Evolutionary conservation across 2,329 filamentous ascomycete genomes (phyloP).

Genomic region (Zelopaecilomyces penicillatus): DNA sequence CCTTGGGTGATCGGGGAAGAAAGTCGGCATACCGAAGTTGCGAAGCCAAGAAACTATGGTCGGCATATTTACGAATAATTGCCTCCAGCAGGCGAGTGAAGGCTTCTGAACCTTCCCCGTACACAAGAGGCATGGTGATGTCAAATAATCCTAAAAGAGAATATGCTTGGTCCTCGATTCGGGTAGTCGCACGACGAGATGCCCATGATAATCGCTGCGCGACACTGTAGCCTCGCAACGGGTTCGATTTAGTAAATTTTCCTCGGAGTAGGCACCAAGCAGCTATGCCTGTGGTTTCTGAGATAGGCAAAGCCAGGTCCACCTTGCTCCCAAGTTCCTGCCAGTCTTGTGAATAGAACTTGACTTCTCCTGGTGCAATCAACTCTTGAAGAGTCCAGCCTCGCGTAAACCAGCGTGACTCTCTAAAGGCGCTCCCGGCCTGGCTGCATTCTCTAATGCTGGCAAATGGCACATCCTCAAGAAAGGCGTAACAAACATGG

Average conservation of each 20-base stretch:
- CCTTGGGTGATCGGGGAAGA: slow-evolving; percentile 2
- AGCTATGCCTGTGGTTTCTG: slow-evolving; percentile 5
- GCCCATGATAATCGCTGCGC: slow-evolving; percentile 21
- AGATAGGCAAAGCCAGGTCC: slow-evolving; percentile 1
- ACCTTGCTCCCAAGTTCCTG: background rate
- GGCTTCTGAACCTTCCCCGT: slow-evolving; percentile 11
- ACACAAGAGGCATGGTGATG: slow-evolving; percentile 13
- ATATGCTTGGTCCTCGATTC: slow-evolving; percentile 14
- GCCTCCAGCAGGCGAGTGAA: slow-evolving; percentile 2
- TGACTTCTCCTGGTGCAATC: slow-evolving; percentile 9
- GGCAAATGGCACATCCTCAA: background rate
- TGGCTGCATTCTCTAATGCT: background rate
- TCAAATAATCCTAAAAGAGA: slow-evolving; percentile 12
- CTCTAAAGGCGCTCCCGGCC: background rate
- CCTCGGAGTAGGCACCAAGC: slow-evolving; percentile 1
- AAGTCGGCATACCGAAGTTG: slow-evolving; percentile 4
- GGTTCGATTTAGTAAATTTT: slow-evolving; percentile 4
- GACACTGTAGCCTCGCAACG: slow-evolving; percentile 7
- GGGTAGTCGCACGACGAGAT: slow-evolving; percentile 14
- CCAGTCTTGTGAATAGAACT: slow-evolving; percentile 10
- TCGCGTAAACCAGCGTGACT: slow-evolving; percentile 14
- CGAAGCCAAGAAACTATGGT: slow-evolving; percentile 3
- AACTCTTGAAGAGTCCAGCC: slow-evolving; percentile 21
- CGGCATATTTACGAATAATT: background rate
- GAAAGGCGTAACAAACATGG: no score